Evolutionary conservation across 352 stramenopile genomes (phyloP), one percentile per base, ranked within the genome.

Genomic region (Phytophthora tentaculata): DNA sequence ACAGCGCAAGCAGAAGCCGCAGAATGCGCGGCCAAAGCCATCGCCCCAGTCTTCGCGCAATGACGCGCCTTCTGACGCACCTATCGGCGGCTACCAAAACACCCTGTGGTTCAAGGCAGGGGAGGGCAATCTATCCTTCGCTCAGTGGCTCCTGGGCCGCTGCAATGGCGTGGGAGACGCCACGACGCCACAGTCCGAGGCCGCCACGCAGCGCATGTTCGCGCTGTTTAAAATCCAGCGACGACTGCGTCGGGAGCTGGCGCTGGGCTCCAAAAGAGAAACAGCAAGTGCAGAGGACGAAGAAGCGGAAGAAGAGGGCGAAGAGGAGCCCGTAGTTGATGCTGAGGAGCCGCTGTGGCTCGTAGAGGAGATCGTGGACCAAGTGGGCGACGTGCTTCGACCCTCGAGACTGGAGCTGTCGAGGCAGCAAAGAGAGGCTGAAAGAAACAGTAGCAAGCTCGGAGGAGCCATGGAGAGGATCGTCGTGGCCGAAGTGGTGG

Each of bases 81-180:
- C 56, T 32, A 37, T 73, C 10, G 48, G 53, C 41, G 57, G 81
- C 52, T 90, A 74, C 54, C 61, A 52, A 17, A 74, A 84, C 13
- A 56, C 79, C 0, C 22, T 59, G 61, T 92, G 82, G 82, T 92
- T 83, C 48, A 57, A 55, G 35, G 76, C 61, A 10, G 76, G 77
- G 45, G 52, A 75, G 0, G 69, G 81, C 0, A 76, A 91, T 17
- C 37, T 92, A 47, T 48, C 52, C 39, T 84, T 85, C 54, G 72
- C 69, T 16, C 76, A 92, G 58, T 90, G 79, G 82, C 66, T 92
- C 14, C 74, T 92, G 28, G 75, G 71, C 4, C 84, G 83, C 39
- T 87, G 79, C 54, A 78, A 75, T 24, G 72, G 77, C 17, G 64
- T 80, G 12, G 76, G 66, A 5, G 81, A 92, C 53, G 35, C 55